These are phyloP conservation scores for Boletus mariae DNA, from an alignment of 1,284 basidiomycete species.

Conservation along the genomic window DNA sequence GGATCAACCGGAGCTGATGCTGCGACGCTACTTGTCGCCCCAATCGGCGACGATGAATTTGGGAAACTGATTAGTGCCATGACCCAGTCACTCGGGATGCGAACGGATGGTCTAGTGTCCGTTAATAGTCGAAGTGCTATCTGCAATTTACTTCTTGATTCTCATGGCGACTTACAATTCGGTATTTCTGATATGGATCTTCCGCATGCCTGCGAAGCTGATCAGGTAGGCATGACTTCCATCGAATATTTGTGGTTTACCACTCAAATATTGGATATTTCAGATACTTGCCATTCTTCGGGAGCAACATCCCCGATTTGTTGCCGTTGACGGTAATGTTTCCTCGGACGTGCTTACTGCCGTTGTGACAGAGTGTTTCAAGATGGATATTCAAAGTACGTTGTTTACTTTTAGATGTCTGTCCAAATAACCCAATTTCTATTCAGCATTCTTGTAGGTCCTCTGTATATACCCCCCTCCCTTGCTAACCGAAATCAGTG, in stretches of 20 bases:
- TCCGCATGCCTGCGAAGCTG: constrained; percentile 47
- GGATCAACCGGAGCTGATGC: constrained; percentile 34
- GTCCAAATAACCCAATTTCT: constrained; percentile 5
- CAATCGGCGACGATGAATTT: constrained; percentile 67
- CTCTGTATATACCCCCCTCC: background rate
- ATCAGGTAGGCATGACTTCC: constrained; percentile 40
- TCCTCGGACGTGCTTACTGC: constrained; percentile 49
- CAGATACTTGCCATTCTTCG: constrained; percentile 38
- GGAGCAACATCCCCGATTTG: constrained; percentile 50
- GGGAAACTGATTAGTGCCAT: constrained; percentile 61
- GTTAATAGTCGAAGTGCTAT: constrained; percentile 57
- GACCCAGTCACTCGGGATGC: constrained; percentile 64
- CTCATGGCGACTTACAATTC: constrained; percentile 65
- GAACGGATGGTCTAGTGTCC: constrained; percentile 73
- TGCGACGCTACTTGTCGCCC: constrained; percentile 54
- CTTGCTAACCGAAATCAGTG: constrained; percentile 39
- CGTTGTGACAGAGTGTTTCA: constrained; percentile 50
- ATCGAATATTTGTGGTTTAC: background rate
- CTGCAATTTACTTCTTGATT: constrained; percentile 82
- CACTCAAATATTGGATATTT: background rate
- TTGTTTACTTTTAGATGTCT: constrained; percentile 6
- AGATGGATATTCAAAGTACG: constrained; percentile 52
- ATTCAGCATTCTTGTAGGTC: constrained; percentile 59
- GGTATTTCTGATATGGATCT: constrained; percentile 94
- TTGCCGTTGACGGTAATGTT: constrained; percentile 85